These are phyloP conservation scores for Cystofilobasidium bisporidii DNA, from an alignment of 768 basidiomycete genomes.

Conservation along the genomic window DNA sequence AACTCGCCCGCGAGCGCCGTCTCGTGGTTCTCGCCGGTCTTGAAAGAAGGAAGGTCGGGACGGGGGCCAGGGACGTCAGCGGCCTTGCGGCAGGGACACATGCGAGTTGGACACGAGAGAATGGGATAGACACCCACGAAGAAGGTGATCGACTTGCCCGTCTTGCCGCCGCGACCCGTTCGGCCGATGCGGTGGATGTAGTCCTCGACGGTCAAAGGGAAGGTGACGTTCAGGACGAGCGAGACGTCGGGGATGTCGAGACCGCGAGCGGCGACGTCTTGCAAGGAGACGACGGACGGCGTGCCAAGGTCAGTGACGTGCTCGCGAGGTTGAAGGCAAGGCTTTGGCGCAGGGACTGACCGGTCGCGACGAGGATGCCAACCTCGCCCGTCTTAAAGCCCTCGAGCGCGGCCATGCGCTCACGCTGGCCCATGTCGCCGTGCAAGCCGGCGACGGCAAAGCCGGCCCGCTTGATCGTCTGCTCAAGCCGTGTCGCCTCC, in stretches of 20 bases:
- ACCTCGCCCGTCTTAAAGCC: slow-evolving; percentile 74
- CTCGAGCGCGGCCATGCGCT: slow-evolving; percentile 74
- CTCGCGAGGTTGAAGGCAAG: too few relatives aligned
- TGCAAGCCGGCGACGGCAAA: slow-evolving; percentile 75
- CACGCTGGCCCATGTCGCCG: slow-evolving; percentile 79
- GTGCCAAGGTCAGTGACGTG: not conserved
- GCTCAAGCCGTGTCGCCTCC: slow-evolving; percentile 83
- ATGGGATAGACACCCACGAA: slow-evolving; percentile 16
- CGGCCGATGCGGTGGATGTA: slow-evolving; percentile 30
- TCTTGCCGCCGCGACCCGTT: slow-evolving; percentile 29
- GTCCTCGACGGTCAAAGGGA: slow-evolving; percentile 64
- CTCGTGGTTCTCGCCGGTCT: slow-evolving; percentile 78
- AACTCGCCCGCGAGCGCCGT: slow-evolving; percentile 81
- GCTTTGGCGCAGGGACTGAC: slow-evolving; percentile 28
- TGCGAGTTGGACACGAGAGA: not conserved
- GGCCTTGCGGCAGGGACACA: too few relatives aligned
- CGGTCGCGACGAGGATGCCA: slow-evolving; percentile 73
- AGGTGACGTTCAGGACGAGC: slow-evolving; percentile 92
- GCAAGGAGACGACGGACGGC: not conserved
- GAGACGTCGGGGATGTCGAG: slow-evolving; percentile 95
- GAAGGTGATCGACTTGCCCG: slow-evolving; percentile 30
- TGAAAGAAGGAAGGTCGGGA: not conserved
- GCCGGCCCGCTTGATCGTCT: slow-evolving; percentile 60
- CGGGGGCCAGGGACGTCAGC: too few relatives aligned
- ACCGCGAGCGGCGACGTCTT: slow-evolving; percentile 93